Conservation (phyloP, 2,329 filamentous ascomycete species). For the Colletotrichum sp. region DNA sequence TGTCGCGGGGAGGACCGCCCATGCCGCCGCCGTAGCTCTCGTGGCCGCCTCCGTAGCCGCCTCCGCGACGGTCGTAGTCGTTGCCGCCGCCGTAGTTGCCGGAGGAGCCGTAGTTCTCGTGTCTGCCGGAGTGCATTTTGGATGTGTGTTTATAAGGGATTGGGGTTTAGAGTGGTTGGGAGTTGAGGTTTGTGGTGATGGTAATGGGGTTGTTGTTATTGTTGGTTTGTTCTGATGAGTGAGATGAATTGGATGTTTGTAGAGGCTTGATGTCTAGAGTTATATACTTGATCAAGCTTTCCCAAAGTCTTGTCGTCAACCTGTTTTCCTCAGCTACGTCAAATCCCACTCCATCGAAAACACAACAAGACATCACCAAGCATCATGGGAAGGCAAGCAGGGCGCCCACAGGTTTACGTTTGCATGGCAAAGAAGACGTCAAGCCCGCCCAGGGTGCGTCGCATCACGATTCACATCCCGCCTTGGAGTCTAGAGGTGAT, state of each 20-base stretch:
- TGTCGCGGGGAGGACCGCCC: background rate
- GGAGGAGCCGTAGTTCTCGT: conserved; percentile 14
- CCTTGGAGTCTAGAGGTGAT: background rate
- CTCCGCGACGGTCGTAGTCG: conserved; percentile 2
- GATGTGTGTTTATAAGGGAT: background rate
- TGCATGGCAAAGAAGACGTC: background rate
- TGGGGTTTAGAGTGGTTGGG: background rate
- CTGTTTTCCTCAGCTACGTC: conserved; percentile 2
- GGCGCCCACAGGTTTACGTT: background rate
- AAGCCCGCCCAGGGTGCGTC: background rate
- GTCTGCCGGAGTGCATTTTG: conserved; percentile 14
- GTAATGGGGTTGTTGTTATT: background rate
- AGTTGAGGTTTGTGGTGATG: background rate
- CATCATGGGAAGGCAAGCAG: background rate
- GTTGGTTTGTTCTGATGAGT: background rate
- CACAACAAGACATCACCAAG: background rate
- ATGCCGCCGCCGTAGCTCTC: background rate
- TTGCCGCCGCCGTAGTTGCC: conserved; percentile 1
- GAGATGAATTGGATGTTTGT: background rate
- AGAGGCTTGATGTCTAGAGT: background rate
- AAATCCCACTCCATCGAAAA: conserved; percentile 1
- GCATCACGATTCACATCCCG: background rate
- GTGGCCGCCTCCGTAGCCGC: background rate
- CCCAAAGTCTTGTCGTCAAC: background rate
- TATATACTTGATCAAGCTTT: conserved; percentile 4